phyloP scores from a whole-genome alignment of 2,329 filamentous ascomycete genomes.

The Penicillium janthinellum region DNA sequence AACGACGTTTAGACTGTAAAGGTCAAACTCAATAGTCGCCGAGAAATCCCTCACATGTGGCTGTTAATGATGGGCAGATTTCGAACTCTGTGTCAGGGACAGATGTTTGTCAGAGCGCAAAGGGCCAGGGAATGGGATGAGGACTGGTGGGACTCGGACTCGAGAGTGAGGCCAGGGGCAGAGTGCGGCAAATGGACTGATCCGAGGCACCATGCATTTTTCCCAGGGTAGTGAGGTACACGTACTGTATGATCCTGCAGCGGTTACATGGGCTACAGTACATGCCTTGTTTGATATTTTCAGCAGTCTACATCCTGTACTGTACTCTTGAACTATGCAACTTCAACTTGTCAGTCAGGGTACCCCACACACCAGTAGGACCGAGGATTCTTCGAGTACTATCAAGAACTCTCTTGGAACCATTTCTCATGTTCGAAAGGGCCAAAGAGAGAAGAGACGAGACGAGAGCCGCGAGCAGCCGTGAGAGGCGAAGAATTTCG shows the following conservation, averaged over 20 bases:
- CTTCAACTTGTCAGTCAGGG: background rate
- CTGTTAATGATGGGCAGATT: background rate
- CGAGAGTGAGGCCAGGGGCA: background rate
- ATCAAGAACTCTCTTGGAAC: background rate
- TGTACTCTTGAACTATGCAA: no score
- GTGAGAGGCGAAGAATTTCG: background rate
- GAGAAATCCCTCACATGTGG: background rate
- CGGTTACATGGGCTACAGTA: no score
- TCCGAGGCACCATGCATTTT: no score
- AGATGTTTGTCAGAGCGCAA: background rate
- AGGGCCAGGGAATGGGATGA: background rate
- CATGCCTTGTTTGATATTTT: no score
- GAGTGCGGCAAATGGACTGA: background rate
- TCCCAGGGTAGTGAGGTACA: no score
- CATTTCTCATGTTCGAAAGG: background rate
- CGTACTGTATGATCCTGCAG: no score
- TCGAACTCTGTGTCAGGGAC: background rate
- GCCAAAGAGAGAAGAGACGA: background rate
- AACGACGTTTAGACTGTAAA: background rate
- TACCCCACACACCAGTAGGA: background rate
- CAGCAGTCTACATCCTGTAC: no score
- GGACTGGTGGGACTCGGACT: background rate
- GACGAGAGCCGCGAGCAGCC: background rate
- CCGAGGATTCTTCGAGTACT: no score
- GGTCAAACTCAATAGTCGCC: background rate